A percentile compares a stretch with the other conserved stretches of the same genome.
Conservation (phyloP, 345 rosid genomes). For the Kernera saxatilis region DNA sequence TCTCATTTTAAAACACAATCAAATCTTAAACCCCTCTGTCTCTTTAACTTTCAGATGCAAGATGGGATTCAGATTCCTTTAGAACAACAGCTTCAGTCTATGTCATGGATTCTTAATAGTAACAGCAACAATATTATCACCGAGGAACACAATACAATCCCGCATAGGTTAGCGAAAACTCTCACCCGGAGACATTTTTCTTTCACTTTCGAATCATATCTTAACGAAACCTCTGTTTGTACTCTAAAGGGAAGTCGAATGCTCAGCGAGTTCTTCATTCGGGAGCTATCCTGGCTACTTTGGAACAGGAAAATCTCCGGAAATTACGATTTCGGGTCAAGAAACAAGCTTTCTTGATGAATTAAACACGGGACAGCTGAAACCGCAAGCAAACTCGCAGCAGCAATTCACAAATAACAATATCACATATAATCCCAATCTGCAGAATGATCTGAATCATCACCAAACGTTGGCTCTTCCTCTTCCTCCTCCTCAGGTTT, state of each 20-base stretch:
- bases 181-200: background rate
- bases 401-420: slow-evolving; percentile 29
- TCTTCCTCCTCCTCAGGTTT: slow-evolving; percentile 22
- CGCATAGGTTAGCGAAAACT: slow-evolving; percentile 40
- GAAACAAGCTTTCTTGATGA: slow-evolving; percentile 60
- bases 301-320: slow-evolving; percentile 51
- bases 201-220: background rate
- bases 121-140: slow-evolving; percentile 38
- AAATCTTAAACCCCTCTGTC: background rate
- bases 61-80: slow-evolving; percentile 51
- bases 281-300: slow-evolving; percentile 70
- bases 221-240: background rate
- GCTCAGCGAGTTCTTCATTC: slow-evolving; percentile 68
- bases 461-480: slow-evolving; percentile 39
- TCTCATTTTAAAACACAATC: background rate
- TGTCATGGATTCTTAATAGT: slow-evolving; percentile 54
- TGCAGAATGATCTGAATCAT: slow-evolving; percentile 42
- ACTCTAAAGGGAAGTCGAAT: slow-evolving; percentile 55
- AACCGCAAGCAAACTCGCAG: slow-evolving; percentile 40
- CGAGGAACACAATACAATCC: slow-evolving; percentile 50
- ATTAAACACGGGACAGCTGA: slow-evolving; percentile 43
- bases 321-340: slow-evolving; percentile 57
- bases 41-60: slow-evolving; percentile 47
- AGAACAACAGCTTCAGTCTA: slow-evolving; percentile 60
- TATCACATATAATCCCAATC: slow-evolving; percentile 35